phyloP scores from a whole-genome alignment of 139 green algal species.

The Eudorina sp. region DNA sequence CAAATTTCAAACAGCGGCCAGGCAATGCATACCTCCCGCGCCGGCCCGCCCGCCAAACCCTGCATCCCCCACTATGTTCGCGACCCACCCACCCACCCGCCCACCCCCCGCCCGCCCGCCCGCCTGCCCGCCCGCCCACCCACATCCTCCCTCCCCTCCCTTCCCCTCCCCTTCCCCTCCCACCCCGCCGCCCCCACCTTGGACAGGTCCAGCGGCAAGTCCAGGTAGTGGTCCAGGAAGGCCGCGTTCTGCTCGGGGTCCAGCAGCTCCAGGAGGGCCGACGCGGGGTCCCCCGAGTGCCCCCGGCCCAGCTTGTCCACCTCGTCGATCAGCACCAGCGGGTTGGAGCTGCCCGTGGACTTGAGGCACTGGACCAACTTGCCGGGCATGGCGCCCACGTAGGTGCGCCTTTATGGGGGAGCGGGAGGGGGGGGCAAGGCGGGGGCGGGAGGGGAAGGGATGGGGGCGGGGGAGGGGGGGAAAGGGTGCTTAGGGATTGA shows the following conservation, averaged over 20 bases:
- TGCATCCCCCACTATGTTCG: no score
- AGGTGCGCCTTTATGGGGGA: constrained; percentile 88
- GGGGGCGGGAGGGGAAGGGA: not conserved
- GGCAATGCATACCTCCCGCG: no score
- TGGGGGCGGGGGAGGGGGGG: not conserved
- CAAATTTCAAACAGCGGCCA: no score
- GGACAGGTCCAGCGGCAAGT: constrained; percentile 95
- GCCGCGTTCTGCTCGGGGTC: constrained; percentile 97
- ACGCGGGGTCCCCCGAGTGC: constrained; percentile 90
- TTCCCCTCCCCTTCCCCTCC: not conserved
- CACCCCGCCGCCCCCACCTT: constrained; percentile 70
- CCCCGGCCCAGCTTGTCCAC: constrained; percentile 80
- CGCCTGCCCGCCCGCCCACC: not conserved
- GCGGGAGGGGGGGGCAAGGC: not conserved
- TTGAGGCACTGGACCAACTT: constrained; percentile 99
- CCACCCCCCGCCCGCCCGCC: not conserved
- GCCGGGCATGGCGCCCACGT: constrained; percentile 98
- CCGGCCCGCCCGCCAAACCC: no score
- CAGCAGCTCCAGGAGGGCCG: constrained; percentile 96
- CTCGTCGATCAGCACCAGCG: constrained; percentile 98
- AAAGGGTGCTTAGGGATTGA: no score
- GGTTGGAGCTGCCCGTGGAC: constrained; percentile 83
- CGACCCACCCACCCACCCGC: not conserved
- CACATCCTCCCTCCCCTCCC: not conserved
- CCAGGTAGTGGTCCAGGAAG: constrained; percentile 98